Percentiles rank a stretch among this genome's conserved stretches.
These are phyloP conservation scores for Ogataea methylovora DNA, from an alignment of 805 yeast species.

Conservation along the genomic window DNA sequence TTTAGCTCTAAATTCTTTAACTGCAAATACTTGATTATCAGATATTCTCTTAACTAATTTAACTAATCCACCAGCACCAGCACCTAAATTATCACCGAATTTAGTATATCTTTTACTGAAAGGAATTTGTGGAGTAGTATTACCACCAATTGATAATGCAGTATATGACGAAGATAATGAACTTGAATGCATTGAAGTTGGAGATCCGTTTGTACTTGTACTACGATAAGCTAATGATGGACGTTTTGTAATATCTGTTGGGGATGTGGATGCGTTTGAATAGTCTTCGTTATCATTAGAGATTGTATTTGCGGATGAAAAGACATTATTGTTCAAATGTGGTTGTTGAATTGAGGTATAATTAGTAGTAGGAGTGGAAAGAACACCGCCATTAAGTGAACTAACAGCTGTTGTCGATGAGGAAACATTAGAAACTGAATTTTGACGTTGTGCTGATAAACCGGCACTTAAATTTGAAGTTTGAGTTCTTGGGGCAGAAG, in stretches of 20 bases:
- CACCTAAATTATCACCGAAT: conserved; percentile 82
- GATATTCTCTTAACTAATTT: conserved; percentile 58
- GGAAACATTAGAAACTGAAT: conserved; percentile 1
- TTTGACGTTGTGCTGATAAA: conserved; percentile 22
- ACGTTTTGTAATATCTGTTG: neutral
- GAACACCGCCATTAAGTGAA: neutral
- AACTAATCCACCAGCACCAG: conserved; percentile 94
- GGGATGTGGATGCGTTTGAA: neutral
- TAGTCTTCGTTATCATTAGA: neutral
- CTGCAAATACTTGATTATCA: conserved; percentile 77
- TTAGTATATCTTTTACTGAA: conserved; percentile 72
- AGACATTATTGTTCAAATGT: neutral
- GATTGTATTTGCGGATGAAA: neutral
- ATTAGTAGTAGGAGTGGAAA: conserved; percentile 6
- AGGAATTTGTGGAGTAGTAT: conserved; percentile 42
- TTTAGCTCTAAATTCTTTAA: conserved; percentile 81
- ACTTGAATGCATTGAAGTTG: conserved; percentile 2
- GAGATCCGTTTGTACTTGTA: neutral
- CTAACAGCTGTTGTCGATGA: neutral
- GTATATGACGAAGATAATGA: conserved; percentile 8
- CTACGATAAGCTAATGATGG: neutral
- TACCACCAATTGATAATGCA: conserved; percentile 27
- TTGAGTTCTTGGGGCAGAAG: conserved; percentile 10
- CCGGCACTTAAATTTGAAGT: conserved; percentile 26
- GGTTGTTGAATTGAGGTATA: too few relatives aligned